A percentile compares a stretch with the other conserved stretches of the same genome.
These are phyloP conservation scores for Eragrostis tef DNA, from an alignment of 202 grass and related monocot genomes.

Conservation along the genomic window DNA sequence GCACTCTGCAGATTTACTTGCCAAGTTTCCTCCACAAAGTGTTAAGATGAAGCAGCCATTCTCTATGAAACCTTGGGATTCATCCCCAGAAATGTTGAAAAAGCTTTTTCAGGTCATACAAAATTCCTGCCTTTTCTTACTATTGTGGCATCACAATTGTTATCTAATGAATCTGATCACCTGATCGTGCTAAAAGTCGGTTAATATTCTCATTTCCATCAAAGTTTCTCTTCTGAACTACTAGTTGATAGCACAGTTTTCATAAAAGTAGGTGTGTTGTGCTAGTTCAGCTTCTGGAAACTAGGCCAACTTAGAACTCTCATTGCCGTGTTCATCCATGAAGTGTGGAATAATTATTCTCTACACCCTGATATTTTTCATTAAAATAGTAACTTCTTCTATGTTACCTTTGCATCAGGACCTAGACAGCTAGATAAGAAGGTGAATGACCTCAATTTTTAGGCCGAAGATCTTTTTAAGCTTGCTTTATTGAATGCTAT, in stretches of 20 bases:
- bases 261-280: neutral
- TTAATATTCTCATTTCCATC: constrained; percentile 19
- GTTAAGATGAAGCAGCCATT: constrained; percentile 93
- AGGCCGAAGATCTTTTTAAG: neutral
- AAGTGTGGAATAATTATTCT: constrained; percentile 15
- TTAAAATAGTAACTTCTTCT: no score
- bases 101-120: constrained; percentile 91
- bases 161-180: constrained; percentile 16
- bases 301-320: constrained; percentile 4
- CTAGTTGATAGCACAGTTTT: neutral
- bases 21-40: constrained; percentile 92
- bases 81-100: constrained; percentile 84
- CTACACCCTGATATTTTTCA: constrained; percentile 6
- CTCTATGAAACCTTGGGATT: constrained; percentile 83
- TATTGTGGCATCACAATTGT: constrained; percentile 3
- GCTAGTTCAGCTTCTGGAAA: constrained; percentile 17
- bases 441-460: neutral
- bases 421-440: neutral
- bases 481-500: neutral
- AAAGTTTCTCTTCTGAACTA: constrained; percentile 39
- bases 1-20: constrained; percentile 83
- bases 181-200: constrained; percentile 13
- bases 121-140: constrained; percentile 33
- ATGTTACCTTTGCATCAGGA: constrained; percentile 6
- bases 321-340: neutral